A percentile compares a stretch with the other conserved stretches of the same genome.
phyloP scores from a whole-genome alignment of 2,329 filamentous ascomycete genomes.

The Cladosporium sphaerospermum region DNA sequence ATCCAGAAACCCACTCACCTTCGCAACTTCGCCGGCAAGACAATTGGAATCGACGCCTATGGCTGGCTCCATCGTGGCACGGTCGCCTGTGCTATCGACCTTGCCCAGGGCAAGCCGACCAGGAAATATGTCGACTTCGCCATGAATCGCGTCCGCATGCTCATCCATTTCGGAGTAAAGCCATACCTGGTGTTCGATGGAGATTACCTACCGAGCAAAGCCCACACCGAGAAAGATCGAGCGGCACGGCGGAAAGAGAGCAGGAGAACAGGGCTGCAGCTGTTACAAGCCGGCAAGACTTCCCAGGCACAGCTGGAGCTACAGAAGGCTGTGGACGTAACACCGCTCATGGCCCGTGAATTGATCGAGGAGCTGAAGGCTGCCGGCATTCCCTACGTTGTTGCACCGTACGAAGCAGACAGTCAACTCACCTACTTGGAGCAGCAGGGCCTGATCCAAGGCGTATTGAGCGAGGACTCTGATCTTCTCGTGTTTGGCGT shows the following conservation, averaged over 20 bases:
- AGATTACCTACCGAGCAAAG: slow-evolving; percentile 90
- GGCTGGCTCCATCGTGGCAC: slow-evolving; percentile 96
- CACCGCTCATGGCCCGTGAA: slow-evolving; percentile 87
- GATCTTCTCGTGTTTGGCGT: slow-evolving; percentile 94
- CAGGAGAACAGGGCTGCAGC: slow-evolving; percentile 66
- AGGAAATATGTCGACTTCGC: slow-evolving; percentile 84
- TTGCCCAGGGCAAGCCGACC: slow-evolving; percentile 82
- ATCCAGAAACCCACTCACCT: slow-evolving; percentile 85
- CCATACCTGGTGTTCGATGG: slow-evolving; percentile 96
- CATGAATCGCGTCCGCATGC: slow-evolving; percentile 87
- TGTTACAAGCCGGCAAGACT: slow-evolving; percentile 74
- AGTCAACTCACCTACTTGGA: slow-evolving; percentile 95
- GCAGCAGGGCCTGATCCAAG: slow-evolving; percentile 71
- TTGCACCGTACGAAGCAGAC: slow-evolving; percentile 95
- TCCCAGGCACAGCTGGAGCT: slow-evolving; percentile 78
- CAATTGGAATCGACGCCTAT: slow-evolving; percentile 91
- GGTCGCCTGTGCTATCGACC: slow-evolving; percentile 80
- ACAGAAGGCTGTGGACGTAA: slow-evolving; percentile 93
- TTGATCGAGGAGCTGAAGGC: slow-evolving; percentile 89
- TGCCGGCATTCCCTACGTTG: slow-evolving; percentile 73
- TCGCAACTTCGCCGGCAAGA: slow-evolving; percentile 81
- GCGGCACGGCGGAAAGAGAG: slow-evolving; percentile 70
- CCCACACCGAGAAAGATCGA: slow-evolving; percentile 73
- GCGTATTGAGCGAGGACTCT: slow-evolving; percentile 92
- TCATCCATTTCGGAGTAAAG: slow-evolving; percentile 86